Evolutionary conservation across 495 filamentous ascomycete species (phyloP).

Genomic region (Glarea lozoyensis): DNA sequence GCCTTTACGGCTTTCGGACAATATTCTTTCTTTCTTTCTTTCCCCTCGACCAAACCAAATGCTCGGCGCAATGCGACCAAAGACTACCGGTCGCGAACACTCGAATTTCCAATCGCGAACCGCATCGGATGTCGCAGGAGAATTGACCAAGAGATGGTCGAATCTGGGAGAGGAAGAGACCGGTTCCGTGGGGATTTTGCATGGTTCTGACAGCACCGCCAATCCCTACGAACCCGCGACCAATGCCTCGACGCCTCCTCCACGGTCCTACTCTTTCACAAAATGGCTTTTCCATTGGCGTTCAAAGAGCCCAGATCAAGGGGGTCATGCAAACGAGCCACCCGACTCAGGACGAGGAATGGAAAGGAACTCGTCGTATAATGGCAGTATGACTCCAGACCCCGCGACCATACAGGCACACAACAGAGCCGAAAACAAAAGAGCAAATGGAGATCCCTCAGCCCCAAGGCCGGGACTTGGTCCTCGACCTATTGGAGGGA

Average conservation of each 20-base stretch:
- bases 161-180: conserved; percentile 4
- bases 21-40: background rate
- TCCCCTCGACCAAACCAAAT: background rate
- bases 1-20: no score
- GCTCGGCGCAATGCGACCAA: background rate
- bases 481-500: conserved; percentile 37
- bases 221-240: conserved; percentile 28
- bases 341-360: conserved; percentile 10
- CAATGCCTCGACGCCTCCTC: conserved; percentile 13
- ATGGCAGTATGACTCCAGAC: conserved; percentile 9
- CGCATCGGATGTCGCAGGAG: conserved; percentile 44
- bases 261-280: conserved; percentile 14
- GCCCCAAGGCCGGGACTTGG: conserved; percentile 27
- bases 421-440: conserved; percentile 17
- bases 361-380: conserved; percentile 7
- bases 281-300: conserved; percentile 10
- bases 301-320: conserved; percentile 2
- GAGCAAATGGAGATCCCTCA: conserved; percentile 14
- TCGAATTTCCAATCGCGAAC: conserved; percentile 41
- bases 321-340: background rate
- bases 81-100: conserved; percentile 2
- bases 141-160: conserved; percentile 33
- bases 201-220: conserved; percentile 7
- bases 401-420: conserved; percentile 21
- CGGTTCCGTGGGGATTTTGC: background rate